These are phyloP conservation scores for Plantago coronopus DNA, from an alignment of 305 asterid species.

Conservation along the genomic window DNA sequence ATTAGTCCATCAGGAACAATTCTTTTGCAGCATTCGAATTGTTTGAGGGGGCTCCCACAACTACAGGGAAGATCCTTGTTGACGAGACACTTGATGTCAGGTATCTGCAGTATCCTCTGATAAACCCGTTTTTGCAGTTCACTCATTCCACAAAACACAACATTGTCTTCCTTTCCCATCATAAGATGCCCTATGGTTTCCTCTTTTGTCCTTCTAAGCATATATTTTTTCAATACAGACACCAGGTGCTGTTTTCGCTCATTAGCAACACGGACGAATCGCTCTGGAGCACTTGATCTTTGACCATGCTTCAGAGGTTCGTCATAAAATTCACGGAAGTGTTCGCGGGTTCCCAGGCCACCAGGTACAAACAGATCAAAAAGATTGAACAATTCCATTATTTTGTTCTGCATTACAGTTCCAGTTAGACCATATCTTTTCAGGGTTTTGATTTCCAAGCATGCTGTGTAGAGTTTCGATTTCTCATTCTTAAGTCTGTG, in stretches of 20 bases:
- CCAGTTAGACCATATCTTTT: constrained; percentile 94
- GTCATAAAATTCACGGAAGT: constrained; percentile 87
- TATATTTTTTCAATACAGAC: constrained; percentile 58
- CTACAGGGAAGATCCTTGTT: constrained; percentile 87
- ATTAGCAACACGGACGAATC: constrained; percentile 70
- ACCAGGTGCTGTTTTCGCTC: constrained; percentile 80
- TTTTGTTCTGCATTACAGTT: constrained; percentile 90
- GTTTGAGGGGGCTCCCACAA: constrained; percentile 96
- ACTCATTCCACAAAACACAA: constrained; percentile 93
- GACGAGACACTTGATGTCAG: constrained; percentile 83
- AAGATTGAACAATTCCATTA: constrained; percentile 86
- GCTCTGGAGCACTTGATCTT: constrained; percentile 81
- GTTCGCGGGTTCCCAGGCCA: constrained; percentile 85
- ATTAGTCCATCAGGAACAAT: constrained; percentile 70
- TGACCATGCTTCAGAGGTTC: constrained; percentile 99
- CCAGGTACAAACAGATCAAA: constrained; percentile 88
- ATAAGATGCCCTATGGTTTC: constrained; percentile 96
- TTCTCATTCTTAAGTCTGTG: constrained; percentile 92
- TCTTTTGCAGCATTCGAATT: constrained; percentile 82
- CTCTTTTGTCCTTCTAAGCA: constrained; percentile 93
- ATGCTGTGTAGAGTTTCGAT: constrained; percentile 73
- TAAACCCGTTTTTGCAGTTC: constrained; percentile 86
- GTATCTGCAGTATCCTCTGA: constrained; percentile 69
- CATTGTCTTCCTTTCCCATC: constrained; percentile 97
- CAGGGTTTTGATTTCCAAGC: constrained; percentile 62